phyloP scores from a whole-genome alignment of 306 rosid species.

The Myrica gale region DNA sequence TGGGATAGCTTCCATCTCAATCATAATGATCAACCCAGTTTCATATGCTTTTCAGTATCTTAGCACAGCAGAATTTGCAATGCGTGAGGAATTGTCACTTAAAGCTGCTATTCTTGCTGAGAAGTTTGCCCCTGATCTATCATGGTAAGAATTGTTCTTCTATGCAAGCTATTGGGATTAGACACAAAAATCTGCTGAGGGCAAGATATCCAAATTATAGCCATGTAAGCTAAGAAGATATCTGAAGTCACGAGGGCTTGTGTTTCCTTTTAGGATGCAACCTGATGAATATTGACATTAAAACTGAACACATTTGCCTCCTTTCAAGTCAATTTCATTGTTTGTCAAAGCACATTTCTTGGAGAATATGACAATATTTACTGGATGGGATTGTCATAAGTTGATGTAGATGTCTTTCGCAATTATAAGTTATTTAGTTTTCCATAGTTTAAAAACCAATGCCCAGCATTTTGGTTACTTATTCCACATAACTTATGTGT shows the following conservation, averaged over 20 bases:
- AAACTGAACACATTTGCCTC: neutral
- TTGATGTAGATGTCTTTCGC: neutral
- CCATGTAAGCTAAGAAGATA: neutral
- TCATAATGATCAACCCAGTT: conserved; percentile 31
- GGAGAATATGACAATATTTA: neutral
- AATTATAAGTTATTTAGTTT: neutral
- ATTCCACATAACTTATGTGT: too few relatives aligned
- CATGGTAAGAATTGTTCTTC: conserved; percentile 57
- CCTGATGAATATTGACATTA: neutral
- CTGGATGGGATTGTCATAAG: neutral
- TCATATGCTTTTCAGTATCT: conserved; percentile 73
- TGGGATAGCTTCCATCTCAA: conserved; percentile 30
- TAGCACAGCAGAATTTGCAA: conserved; percentile 94
- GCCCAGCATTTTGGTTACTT: neutral
- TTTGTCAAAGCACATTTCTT: neutral
- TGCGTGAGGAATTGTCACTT: conserved; percentile 97
- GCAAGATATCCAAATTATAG: conserved; percentile 19
- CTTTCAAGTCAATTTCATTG: neutral
- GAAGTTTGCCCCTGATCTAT: conserved; percentile 98
- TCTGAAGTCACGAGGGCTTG: conserved; percentile 15
- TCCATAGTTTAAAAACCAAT: neutral
- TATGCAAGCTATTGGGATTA: neutral
- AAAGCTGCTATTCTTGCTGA: conserved; percentile 99
- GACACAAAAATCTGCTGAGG: conserved; percentile 3
- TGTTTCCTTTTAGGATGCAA: conserved; percentile 1